Conservation (phyloP, 2,329 filamentous ascomycete genomes). For the Mariannaea sp. region DNA sequence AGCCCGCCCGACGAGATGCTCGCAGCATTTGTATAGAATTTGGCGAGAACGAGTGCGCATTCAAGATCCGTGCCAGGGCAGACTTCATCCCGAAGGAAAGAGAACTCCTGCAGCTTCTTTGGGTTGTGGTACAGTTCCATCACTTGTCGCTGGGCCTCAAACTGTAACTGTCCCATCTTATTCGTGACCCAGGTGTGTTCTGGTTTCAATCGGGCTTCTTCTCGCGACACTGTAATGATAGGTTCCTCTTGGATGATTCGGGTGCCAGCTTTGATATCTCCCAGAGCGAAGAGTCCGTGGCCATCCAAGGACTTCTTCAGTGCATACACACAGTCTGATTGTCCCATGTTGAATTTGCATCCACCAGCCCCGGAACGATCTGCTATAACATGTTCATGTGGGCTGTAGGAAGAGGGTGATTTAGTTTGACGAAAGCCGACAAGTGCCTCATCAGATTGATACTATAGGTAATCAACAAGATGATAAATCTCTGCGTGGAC, state of each 20-base stretch:
- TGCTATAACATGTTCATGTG: background rate
- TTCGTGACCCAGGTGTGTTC: constrained; percentile 11
- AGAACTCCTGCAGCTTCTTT: constrained; percentile 14
- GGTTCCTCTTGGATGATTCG: constrained; percentile 15
- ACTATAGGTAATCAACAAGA: background rate
- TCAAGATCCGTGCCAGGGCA: constrained; percentile 14
- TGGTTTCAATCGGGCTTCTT: constrained; percentile 7
- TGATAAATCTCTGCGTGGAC: constrained; percentile 5
- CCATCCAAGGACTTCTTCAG: constrained; percentile 7
- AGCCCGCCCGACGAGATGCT: constrained; percentile 9
- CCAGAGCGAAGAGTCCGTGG: constrained; percentile 13
- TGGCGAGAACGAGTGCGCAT: constrained; percentile 13
- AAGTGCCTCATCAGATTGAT: background rate
- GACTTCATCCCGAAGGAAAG: constrained; percentile 1
- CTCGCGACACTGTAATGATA: constrained; percentile 12
- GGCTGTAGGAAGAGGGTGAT: background rate
- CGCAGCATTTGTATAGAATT: constrained; percentile 22
- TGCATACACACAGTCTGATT: constrained; percentile 4
- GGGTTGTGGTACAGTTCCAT: constrained; percentile 19
- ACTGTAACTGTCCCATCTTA: constrained; percentile 8
- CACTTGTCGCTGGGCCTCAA: background rate
- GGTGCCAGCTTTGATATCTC: constrained; percentile 15
- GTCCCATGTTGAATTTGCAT: background rate
- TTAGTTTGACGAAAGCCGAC: background rate
- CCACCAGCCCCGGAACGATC: background rate